Base-by-base conservation (phyloP, 306 rosid species). In the Morella rubra region DNA sequence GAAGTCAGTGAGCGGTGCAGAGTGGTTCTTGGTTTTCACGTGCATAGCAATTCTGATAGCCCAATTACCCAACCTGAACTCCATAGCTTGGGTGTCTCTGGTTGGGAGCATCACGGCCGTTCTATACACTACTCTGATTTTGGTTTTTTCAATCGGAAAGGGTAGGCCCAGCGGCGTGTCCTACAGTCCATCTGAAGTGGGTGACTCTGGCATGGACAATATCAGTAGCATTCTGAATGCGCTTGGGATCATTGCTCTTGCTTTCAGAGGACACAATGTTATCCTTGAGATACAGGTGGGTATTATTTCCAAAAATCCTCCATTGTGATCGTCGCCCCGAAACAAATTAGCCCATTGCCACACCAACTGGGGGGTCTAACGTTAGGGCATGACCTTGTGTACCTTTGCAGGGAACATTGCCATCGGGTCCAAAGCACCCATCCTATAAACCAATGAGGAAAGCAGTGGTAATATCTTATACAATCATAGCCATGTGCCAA, bases 251-350 rank as follows among this genome's bases (percentile, higher is more conserved):
- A 77, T 90, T 71, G 7, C 86, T 18, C 84, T 90, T 7, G 54
- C 85, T 1, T 89, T 89, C 71, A 81, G 90, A 84, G 96, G 96
- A 13, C 97, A 92, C 42, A 92, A 92, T 55, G 72, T 92, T 59
- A 42, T 90, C 65, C 96, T 90, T 19, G 97, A 92, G 81, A 90
- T 92, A 41, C 96, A 92, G 90, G 94, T 78, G 15, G 64, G 77
- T 24, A 10, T 2, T 12, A n/a, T 12, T 7, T 5, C 1, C 12
- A 47, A 47, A 47, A 10, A 47, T 47, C 51, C 12, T 3, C 51
- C 1, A 27, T 27, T 27, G 32, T 27, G 32, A 27, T 27, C 32
- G 1, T 27, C 32, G 32, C 32, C 32, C 32, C 32, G 32, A 27
- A 27, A 27, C 32, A 27, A 27, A 27, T 27, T 27, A 27, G 32